phyloP scores from a whole-genome alignment of 176 grass and related monocot genomes.

The Zizania latifolia region DNA sequence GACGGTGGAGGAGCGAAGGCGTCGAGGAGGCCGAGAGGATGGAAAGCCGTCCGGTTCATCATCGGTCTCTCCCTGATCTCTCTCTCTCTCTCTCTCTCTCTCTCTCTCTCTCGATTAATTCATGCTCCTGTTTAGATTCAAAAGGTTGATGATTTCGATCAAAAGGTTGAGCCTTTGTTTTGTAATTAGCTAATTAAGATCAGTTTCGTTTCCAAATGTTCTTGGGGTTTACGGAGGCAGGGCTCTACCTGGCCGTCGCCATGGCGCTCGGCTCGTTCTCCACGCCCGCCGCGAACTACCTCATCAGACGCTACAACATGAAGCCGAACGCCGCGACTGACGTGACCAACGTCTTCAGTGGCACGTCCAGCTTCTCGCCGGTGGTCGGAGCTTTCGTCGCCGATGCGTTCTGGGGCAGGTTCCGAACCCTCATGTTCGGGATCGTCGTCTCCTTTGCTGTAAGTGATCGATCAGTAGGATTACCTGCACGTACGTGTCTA shows the following conservation, averaged over 20 bases:
- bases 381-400: conserved; percentile 45
- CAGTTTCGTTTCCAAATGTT: neutral
- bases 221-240: neutral
- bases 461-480: no score
- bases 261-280: neutral
- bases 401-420: conserved; percentile 44
- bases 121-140: neutral
- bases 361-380: conserved; percentile 25
- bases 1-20: neutral
- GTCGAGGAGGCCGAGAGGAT: conserved; percentile 15
- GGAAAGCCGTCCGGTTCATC: conserved; percentile 20
- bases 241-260: neutral
- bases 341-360: conserved; percentile 22
- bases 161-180: neutral
- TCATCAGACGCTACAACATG: conserved; percentile 28
- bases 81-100: neutral
- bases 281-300: neutral
- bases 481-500: no score
- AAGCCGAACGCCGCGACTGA: neutral
- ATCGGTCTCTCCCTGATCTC: neutral
- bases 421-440: conserved; percentile 25
- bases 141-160: no score
- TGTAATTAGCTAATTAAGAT: neutral
- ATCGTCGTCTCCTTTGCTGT: neutral
- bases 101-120: neutral